Evolutionary conservation across 2,329 filamentous ascomycete genomes (phyloP).

Genomic region (Phoma sp.): DNA sequence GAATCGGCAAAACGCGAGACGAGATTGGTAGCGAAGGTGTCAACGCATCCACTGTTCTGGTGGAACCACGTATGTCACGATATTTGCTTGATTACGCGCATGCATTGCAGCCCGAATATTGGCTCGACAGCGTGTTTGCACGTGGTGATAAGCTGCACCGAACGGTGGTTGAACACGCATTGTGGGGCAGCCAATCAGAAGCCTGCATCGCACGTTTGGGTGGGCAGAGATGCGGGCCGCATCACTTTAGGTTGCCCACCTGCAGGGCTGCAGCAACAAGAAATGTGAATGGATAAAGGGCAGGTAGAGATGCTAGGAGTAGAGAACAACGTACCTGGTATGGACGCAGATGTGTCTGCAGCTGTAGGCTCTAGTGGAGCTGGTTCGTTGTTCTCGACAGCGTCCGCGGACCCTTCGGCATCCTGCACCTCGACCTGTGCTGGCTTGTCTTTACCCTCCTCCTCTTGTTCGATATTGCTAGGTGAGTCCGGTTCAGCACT

Average conservation of each 20-base stretch:
- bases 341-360: neutral
- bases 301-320: too few species aligned
- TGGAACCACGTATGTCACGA: slow-evolving; percentile 30
- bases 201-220: neutral
- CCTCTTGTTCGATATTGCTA: neutral
- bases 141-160: slow-evolving; percentile 38
- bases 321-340: slow-evolving; percentile 26
- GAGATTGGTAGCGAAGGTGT: slow-evolving; percentile 5
- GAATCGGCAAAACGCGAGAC: neutral
- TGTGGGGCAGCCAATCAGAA: slow-evolving; percentile 12
- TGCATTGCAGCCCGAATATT: slow-evolving; percentile 36
- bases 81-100: slow-evolving; percentile 24
- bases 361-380: slow-evolving; percentile 11
- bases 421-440: neutral
- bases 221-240: slow-evolving; percentile 17
- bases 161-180: slow-evolving; percentile 20
- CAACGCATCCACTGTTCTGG: slow-evolving; percentile 9
- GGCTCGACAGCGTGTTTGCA: slow-evolving; percentile 25
- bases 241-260: neutral
- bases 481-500: neutral
- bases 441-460: neutral
- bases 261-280: neutral
- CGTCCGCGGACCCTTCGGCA: neutral
- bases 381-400: slow-evolving; percentile 2
- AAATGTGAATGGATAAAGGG: neutral